Evolutionary conservation across 805 yeast genomes (phyloP).

Genomic region (Metschnikowia gelsemii): DNA sequence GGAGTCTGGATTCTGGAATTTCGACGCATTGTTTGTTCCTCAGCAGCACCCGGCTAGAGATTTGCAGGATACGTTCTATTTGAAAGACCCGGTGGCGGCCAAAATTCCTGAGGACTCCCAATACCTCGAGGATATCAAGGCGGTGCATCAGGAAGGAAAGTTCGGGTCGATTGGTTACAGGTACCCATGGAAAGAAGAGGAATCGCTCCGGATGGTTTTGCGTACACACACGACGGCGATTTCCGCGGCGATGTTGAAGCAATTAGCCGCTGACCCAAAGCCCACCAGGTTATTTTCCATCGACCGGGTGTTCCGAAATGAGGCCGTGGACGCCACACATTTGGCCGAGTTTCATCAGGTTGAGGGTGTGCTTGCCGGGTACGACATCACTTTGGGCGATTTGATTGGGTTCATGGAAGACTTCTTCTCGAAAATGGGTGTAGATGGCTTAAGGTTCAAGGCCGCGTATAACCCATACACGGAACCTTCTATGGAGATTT

Average conservation of each 20-base stretch:
- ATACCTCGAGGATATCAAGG: slow-evolving; percentile 74
- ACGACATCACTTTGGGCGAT: slow-evolving; percentile 90
- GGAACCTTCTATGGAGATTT: slow-evolving; percentile 97
- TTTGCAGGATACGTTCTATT: slow-evolving; percentile 95
- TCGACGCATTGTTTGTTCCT: slow-evolving; percentile 93
- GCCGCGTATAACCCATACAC: slow-evolving; percentile 99
- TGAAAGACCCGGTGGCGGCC: slow-evolving; percentile 87
- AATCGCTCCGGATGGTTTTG: slow-evolving; percentile 85
- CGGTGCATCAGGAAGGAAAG: slow-evolving; percentile 86
- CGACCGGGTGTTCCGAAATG: slow-evolving; percentile 98
- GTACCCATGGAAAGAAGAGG: slow-evolving; percentile 94
- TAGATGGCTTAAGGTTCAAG: slow-evolving; percentile 89
- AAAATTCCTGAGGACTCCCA: slow-evolving; percentile 77
- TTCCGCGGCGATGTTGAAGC: slow-evolving; percentile 81
- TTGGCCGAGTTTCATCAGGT: slow-evolving; percentile 99
- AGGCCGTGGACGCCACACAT: slow-evolving; percentile 99
- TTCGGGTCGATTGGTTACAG: slow-evolving; percentile 97
- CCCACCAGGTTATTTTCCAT: slow-evolving; percentile 92
- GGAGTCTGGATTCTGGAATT: slow-evolving; percentile 98
- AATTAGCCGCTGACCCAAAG: slow-evolving; percentile 82
- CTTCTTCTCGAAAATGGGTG: slow-evolving; percentile 97
- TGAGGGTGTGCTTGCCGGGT: slow-evolving; percentile 98
- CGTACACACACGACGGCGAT: slow-evolving; percentile 98
- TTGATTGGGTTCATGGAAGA: slow-evolving; percentile 97
- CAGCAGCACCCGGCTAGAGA: slow-evolving; percentile 99